Percentiles rank a stretch among this genome's conserved stretches.
Conservation (phyloP, 495 filamentous ascomycete genomes). For the Bathelium albidoporum region DNA sequence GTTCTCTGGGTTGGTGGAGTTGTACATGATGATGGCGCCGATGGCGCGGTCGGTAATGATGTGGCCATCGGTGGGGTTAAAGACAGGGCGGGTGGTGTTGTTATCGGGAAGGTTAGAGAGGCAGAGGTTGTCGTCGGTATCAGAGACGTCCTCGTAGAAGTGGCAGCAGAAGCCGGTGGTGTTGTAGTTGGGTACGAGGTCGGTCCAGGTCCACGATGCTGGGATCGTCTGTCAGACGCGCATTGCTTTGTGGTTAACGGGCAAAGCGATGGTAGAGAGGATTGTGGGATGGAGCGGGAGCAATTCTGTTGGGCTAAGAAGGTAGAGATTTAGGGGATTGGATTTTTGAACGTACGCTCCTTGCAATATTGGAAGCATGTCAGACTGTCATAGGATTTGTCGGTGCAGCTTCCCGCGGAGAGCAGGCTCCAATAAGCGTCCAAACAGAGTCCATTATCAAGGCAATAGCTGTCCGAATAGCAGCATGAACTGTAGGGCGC, state of each 20-base stretch:
- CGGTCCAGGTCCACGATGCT: not conserved
- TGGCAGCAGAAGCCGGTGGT: slow-evolving; percentile 1
- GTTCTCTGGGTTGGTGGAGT: not conserved
- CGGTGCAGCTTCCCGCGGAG: not conserved
- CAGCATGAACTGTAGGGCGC: not conserved
- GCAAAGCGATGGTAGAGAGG: not conserved
- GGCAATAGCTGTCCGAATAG: slow-evolving; percentile 1
- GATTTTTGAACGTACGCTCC: not conserved
- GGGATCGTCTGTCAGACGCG: not conserved
- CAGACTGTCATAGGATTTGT: not conserved
- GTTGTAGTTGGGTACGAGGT: slow-evolving; percentile 4
- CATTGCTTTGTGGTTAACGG: not conserved
- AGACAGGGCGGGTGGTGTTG: not conserved
- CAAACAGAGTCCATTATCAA: not conserved
- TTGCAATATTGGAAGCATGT: slow-evolving; percentile 1
- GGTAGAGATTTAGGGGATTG: not conserved
- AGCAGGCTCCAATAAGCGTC: not conserved
- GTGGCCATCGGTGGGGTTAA: not conserved
- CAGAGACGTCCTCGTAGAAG: not conserved
- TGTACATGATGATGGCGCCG: slow-evolving; percentile 1
- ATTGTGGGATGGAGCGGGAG: not conserved
- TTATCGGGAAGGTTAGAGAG: not conserved
- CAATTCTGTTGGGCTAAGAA: too few relatives aligned
- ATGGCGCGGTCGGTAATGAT: not conserved
- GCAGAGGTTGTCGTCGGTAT: not conserved